Evolutionary conservation across 768 basidiomycete genomes (phyloP).

Genomic region (Candolleomyces efflorescens): DNA sequence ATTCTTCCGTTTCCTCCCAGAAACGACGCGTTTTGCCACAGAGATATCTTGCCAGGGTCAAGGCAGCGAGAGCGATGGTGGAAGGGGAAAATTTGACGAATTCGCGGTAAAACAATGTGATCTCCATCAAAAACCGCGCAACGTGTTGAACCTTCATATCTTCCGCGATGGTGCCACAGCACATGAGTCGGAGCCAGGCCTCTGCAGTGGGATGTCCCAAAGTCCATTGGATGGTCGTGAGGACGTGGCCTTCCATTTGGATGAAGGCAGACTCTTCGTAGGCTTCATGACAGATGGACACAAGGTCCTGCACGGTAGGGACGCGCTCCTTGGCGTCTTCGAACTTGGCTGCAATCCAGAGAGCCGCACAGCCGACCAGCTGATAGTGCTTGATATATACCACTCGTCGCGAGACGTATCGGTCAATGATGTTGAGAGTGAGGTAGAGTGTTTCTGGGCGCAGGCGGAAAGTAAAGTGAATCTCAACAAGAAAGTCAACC

Average conservation of each 20-base stretch:
- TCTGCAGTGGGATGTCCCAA: conserved; percentile 98
- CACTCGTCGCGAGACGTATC: conserved; percentile 96
- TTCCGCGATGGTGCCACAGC: conserved; percentile 70
- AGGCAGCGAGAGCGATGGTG: conserved; percentile 82
- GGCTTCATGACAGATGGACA: conserved; percentile 92
- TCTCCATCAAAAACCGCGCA: conserved; percentile 98
- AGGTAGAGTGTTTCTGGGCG: conserved; percentile 99
- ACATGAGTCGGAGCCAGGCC: conserved; percentile 88
- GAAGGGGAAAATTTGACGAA: conserved; percentile 85
- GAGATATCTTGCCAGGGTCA: conserved; percentile 85
- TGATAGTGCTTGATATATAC: conserved; percentile 99
- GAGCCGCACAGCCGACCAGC: conserved; percentile 94
- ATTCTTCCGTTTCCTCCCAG: conserved; percentile 83
- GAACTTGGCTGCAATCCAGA: conserved; percentile 99
- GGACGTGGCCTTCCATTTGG: conserved; percentile 98
- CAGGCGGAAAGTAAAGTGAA: conserved; percentile 95
- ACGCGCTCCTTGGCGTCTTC: conserved; percentile 99
- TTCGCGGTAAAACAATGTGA: conserved; percentile 96
- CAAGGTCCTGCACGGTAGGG: conserved; percentile 91
- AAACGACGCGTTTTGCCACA: conserved; percentile 75
- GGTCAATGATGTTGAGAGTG: conserved; percentile 97
- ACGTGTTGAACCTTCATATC: conserved; percentile 92
- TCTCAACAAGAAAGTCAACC: conserved; percentile 98
- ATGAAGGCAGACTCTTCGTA: conserved; percentile 98
- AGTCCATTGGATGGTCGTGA: conserved; percentile 94